Conservation (phyloP, 2,329 filamentous ascomycete genomes). For the Arthrobotrys sinensis region DNA sequence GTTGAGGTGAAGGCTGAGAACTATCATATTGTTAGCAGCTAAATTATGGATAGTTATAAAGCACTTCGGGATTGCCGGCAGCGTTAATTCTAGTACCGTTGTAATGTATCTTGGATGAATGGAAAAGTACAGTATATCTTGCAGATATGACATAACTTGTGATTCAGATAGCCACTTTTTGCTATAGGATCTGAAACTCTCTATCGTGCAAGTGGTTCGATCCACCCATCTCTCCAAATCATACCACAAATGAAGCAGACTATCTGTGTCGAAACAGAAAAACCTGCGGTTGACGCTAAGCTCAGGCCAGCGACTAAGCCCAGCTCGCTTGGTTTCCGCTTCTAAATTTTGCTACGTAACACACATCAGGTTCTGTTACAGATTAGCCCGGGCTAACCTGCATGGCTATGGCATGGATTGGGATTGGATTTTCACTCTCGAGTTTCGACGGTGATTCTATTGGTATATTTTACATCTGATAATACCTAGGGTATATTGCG, state of each 20-base stretch:
- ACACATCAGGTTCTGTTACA: constrained; percentile 33
- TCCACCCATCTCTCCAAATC: constrained; percentile 22
- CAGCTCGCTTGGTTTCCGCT: constrained; percentile 38
- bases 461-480: constrained; percentile 12
- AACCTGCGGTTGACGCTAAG: constrained; percentile 17
- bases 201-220: constrained; percentile 1
- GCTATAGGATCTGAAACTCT: constrained; percentile 11
- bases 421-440: background rate
- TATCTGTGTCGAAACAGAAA: constrained; percentile 12
- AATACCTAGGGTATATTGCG: background rate
- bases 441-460: background rate
- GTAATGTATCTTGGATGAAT: constrained; percentile 58
- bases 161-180: constrained; percentile 3
- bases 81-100: constrained; percentile 34
- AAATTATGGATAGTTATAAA: constrained; percentile 65
- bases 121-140: constrained; percentile 50
- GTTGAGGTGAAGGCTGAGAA: constrained; percentile 82
- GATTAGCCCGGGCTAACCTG: constrained; percentile 2
- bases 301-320: constrained; percentile 28
- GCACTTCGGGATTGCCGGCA: constrained; percentile 18
- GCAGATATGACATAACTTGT: constrained; percentile 10
- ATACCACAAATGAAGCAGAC: constrained; percentile 18
- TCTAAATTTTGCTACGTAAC: constrained; percentile 44
- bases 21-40: constrained; percentile 78
- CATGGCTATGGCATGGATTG: constrained; percentile 7